Percentiles rank a stretch among this genome's conserved stretches.
These are phyloP conservation scores for Blastobotrys elegans DNA, from an alignment of 1,139 yeast species.

Conservation along the genomic window DNA sequence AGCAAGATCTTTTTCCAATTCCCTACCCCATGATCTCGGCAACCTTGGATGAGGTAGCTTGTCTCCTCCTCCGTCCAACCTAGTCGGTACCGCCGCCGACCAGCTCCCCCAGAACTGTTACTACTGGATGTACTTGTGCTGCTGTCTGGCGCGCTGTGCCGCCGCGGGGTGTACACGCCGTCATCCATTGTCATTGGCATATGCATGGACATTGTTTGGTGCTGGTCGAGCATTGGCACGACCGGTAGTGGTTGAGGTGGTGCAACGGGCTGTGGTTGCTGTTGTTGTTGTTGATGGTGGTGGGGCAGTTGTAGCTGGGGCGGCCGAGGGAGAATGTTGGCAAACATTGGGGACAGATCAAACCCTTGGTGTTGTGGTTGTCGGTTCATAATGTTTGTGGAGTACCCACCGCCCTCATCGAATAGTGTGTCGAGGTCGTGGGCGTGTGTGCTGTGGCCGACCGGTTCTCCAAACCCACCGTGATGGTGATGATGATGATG, in stretches of 20 bases:
- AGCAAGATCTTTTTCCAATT: constrained; percentile 44
- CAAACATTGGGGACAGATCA: background rate
- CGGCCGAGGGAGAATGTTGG: background rate
- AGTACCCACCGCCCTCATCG: background rate
- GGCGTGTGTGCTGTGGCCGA: background rate
- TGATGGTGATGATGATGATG: background rate
- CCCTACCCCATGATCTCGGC: constrained; percentile 42
- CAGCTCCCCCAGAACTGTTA: background rate
- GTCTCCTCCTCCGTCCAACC: constrained; percentile 43
- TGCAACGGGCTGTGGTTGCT: background rate
- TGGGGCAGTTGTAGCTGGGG: background rate
- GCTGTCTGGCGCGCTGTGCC: background rate
- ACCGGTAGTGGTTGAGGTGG: background rate
- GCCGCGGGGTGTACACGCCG: background rate
- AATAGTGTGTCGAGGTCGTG: background rate
- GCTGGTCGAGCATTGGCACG: background rate
- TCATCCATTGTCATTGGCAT: too few species aligned
- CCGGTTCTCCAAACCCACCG: background rate
- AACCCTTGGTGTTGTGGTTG: background rate
- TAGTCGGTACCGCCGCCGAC: constrained; percentile 30
- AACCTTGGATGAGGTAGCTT: constrained; percentile 39
- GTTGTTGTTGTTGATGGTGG: background rate
- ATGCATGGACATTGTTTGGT: background rate
- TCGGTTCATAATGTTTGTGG: background rate
- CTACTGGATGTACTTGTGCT: background rate